Base-by-base conservation (phyloP, 495 filamentous ascomycete species). In the Annulohypoxylon moriforme region DNA sequence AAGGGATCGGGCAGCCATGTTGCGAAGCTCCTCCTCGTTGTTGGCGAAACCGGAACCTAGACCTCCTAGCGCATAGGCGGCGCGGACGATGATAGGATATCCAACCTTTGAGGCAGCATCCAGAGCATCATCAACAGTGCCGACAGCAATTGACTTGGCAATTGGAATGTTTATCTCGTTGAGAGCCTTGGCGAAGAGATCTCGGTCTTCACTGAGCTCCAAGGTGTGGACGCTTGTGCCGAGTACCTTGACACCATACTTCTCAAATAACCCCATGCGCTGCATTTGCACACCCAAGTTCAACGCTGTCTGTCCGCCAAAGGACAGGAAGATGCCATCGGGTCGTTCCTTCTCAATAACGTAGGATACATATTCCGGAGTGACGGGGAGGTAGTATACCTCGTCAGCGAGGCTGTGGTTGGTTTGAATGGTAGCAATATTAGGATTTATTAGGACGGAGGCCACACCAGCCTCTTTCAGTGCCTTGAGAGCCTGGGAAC, bases 391-490 rank as follows among this genome's bases (percentile, higher is more conserved):
- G 85, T 98, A 99, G 85, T 98, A 99, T 64, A 99, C 93, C 85
- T 99, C 97, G 80, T 99, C 96, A 60, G 94, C 94, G 72, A 99
- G 88, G 73, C 89, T 89, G 83, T 97, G 96, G 72, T 95, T 97
- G 20, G 96, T 99, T 82, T 99, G 96, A 71, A 99, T 97, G 61
- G 96, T 99, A 57, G 96, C 96, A 79, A 99, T 98, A 80, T 99
- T 99, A 53, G 96, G 96, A 80, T 99, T 99, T 79, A 99, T 97
- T 72, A 99, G 84, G 60, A 99, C 92, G 4, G 96, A 97, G 77
- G 94, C 91, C 38, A 98, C 96, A 31, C 93, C 95, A 75, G 97
- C 96, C 81, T 98, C 93, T 83, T 97, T 98, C 75, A 99, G 81
- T n/a, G 96, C 93, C 84, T 96, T 96, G 78, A 96, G 91, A 60